These are phyloP conservation scores for Scenedesmus sp. DNA, from an alignment of 163 green algal genomes.

Conservation along the genomic window DNA sequence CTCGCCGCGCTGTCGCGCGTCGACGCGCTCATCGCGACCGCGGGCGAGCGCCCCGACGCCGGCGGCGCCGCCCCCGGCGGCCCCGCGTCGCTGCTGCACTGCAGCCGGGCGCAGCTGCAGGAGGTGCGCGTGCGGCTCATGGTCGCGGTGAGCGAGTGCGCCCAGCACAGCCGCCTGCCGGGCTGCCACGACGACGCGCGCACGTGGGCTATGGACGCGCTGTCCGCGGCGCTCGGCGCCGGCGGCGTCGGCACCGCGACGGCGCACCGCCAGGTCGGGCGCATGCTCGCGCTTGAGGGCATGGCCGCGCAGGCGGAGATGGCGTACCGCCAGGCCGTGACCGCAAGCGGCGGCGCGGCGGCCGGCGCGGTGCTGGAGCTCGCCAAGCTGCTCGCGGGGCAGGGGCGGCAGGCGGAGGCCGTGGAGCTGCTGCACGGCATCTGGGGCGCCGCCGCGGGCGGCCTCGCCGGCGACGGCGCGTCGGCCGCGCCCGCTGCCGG, in stretches of 20 bases:
- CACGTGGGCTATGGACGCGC: constrained; percentile 38
- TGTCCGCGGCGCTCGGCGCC: constrained; percentile 21
- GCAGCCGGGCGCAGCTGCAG: constrained; percentile 16
- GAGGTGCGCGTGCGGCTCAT: constrained; percentile 41
- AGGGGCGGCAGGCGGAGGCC: constrained; percentile 23
- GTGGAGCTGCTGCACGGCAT: constrained; percentile 23
- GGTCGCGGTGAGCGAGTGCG: constrained; percentile 43
- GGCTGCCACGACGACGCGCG: constrained; percentile 21
- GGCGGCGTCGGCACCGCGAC: constrained; percentile 8
- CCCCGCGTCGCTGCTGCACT: not conserved
- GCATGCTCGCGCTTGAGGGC: constrained; percentile 29
- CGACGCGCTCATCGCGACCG: not conserved
- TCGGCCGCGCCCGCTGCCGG: not conserved
- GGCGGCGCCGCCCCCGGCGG: not conserved
- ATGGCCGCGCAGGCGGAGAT: constrained; percentile 8
- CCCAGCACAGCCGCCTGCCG: constrained; percentile 43
- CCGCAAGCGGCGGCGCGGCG: not conserved
- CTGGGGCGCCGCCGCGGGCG: constrained; percentile 11
- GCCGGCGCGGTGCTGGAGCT: constrained; percentile 22
- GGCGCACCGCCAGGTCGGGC: constrained; percentile 48
- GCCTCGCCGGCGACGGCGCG: constrained; percentile 1
- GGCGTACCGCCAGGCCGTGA: constrained; percentile 26
- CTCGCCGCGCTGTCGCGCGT: not conserved
- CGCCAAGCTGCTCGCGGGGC: constrained; percentile 14
- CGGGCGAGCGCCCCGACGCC: not conserved